Evolutionary conservation across 371 early-diverging fungal genomes (phyloP).

Genomic region (Syncephalastrum monosporum): DNA sequence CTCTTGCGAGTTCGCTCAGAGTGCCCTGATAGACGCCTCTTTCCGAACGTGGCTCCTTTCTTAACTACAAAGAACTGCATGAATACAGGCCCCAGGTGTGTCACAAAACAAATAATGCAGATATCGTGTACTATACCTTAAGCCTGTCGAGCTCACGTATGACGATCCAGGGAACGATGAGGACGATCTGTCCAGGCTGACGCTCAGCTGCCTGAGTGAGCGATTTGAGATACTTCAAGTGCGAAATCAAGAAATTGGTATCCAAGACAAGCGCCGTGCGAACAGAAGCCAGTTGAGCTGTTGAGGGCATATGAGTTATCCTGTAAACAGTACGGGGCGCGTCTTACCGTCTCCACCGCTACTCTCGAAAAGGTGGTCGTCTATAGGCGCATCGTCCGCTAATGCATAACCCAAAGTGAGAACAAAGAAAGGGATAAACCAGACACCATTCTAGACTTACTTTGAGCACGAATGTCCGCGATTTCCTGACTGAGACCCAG

Average conservation of each 20-base stretch:
- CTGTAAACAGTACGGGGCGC: neutral
- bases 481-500: constrained; percentile 30
- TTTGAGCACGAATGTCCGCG: constrained; percentile 18
- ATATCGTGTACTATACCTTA: constrained; percentile 22
- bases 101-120: no score
- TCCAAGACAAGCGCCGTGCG: constrained; percentile 20
- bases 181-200: constrained; percentile 20
- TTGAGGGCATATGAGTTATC: neutral
- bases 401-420: neutral
- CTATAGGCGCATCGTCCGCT: no score
- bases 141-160: constrained; percentile 38
- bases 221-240: constrained; percentile 27
- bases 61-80: no score
- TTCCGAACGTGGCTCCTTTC: neutral
- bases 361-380: no score
- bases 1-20: constrained; percentile 22
- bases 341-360: no score
- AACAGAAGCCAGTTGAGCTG: neutral
- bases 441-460: neutral
- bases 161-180: constrained; percentile 44
- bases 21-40: neutral
- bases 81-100: no score
- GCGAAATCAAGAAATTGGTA: constrained; percentile 42
- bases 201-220: constrained; percentile 22
- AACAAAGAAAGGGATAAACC: neutral